Evolutionary conservation across 2,329 filamentous ascomycete species (phyloP).

Genomic region (Aspergillus brunneoviolaceus): DNA sequence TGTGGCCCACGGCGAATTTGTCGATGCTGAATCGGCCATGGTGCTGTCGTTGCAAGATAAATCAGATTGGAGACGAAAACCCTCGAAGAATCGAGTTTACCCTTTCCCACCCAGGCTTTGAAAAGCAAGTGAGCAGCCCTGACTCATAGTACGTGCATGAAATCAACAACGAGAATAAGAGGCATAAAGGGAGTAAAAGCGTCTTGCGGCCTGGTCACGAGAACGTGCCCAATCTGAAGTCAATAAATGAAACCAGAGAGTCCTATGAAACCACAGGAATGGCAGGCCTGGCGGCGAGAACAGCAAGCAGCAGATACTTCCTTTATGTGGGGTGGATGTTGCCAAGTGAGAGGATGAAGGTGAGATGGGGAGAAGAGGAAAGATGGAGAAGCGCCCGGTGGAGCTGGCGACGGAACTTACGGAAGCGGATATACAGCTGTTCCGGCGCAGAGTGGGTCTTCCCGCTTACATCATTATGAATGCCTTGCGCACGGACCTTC

Average conservation of each 20-base stretch:
- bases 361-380: background rate
- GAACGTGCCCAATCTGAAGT: constrained; percentile 10
- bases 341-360: background rate
- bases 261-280: constrained; percentile 25
- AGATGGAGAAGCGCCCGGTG: background rate
- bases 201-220: constrained; percentile 9
- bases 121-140: constrained; percentile 19
- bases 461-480: background rate
- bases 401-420: background rate
- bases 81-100: constrained; percentile 24
- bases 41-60: constrained; percentile 14
- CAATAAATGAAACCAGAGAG: constrained; percentile 17
- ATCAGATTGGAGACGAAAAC: constrained; percentile 10
- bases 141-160: constrained; percentile 17
- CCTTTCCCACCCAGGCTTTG: constrained; percentile 24
- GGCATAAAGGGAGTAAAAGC: constrained; percentile 5
- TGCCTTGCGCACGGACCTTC: background rate
- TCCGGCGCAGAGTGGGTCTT: background rate
- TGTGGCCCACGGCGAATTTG: constrained; percentile 13
- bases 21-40: constrained; percentile 15
- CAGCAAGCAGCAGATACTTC: constrained; percentile 17
- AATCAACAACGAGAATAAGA: constrained; percentile 9
- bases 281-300: constrained; percentile 20
- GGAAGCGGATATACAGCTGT: background rate
- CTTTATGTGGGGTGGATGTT: background rate